phyloP scores from a whole-genome alignment of 1,284 basidiomycete species.

The Sanguinoderma infundibulare region DNA sequence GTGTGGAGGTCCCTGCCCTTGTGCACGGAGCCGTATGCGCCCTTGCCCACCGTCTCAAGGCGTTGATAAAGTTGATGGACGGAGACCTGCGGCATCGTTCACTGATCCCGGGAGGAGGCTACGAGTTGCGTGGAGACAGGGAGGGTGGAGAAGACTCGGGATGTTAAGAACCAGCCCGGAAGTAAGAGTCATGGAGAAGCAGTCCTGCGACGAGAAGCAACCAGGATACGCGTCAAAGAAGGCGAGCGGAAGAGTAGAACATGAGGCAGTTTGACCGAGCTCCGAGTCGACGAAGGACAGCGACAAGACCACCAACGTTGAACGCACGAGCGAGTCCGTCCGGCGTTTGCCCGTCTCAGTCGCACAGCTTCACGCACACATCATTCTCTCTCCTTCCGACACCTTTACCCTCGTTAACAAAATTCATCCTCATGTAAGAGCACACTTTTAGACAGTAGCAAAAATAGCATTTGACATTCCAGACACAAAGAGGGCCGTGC shows the following conservation, averaged over 20 bases:
- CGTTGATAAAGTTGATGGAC: constrained; percentile 53
- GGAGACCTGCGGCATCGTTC: constrained; percentile 32
- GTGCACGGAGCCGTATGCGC: constrained; percentile 96
- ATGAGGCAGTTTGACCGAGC: constrained; percentile 9
- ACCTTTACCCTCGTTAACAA: too few relatives aligned
- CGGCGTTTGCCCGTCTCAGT: too few relatives aligned
- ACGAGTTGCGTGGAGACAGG: constrained; percentile 1
- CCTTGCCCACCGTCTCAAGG: constrained; percentile 81
- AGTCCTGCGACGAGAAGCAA: not conserved
- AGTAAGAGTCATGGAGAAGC: constrained; percentile 14
- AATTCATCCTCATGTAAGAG: too few relatives aligned
- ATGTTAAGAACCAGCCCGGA: constrained; percentile 12
- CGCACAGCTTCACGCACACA: too few relatives aligned
- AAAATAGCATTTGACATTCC: too few relatives aligned
- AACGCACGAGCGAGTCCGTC: too few relatives aligned
- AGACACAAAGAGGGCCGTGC: too few relatives aligned
- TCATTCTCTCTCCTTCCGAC: too few relatives aligned
- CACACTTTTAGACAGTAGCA: too few relatives aligned
- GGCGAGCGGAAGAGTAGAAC: constrained; percentile 3
- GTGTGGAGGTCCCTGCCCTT: constrained; percentile 87
- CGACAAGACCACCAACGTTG: not conserved
- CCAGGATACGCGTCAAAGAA: constrained; percentile 3
- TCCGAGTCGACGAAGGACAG: constrained; percentile 6
- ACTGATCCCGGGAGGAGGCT: not conserved
- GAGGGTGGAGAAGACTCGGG: constrained; percentile 9